Evolutionary conservation across 140 eudicot species (phyloP).

Genomic region (Bidens hawaiensis): DNA sequence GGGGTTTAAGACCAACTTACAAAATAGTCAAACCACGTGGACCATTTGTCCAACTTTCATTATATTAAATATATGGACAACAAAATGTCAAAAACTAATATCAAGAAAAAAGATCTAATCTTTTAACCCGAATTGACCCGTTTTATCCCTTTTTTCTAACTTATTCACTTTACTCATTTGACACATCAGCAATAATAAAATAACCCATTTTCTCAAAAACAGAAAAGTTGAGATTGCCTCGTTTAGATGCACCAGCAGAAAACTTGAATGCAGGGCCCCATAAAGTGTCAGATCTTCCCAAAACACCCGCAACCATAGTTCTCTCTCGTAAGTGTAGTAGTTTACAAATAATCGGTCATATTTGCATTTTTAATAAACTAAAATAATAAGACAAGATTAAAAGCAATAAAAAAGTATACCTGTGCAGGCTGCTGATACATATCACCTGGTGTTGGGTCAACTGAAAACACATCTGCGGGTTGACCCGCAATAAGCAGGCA

Average conservation of each 20-base stretch:
- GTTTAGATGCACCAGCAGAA: neutral
- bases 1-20: too few relatives aligned
- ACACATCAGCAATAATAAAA: neutral
- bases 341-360: slow-evolving; percentile 7
- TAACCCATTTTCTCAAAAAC: neutral
- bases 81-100: neutral
- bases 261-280: slow-evolving; percentile 5
- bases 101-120: neutral
- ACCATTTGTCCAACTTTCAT: too few relatives aligned
- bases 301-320: neutral
- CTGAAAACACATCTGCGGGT: slow-evolving; percentile 83
- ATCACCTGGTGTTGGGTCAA: slow-evolving; percentile 31
- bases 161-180: neutral
- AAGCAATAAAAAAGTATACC: slow-evolving; percentile 35
- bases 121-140: neutral
- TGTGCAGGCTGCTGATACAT: slow-evolving; percentile 56
- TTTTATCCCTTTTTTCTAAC: slow-evolving; percentile 1
- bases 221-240: neutral
- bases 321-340: slow-evolving; percentile 3
- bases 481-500: slow-evolving; percentile 94
- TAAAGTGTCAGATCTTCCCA: neutral
- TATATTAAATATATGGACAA: neutral
- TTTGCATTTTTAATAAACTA: neutral
- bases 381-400: neutral
- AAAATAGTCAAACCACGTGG: too few relatives aligned